These are phyloP conservation scores for Isabelozyma rhagii DNA, from an alignment of 805 yeast species.

Conservation along the genomic window DNA sequence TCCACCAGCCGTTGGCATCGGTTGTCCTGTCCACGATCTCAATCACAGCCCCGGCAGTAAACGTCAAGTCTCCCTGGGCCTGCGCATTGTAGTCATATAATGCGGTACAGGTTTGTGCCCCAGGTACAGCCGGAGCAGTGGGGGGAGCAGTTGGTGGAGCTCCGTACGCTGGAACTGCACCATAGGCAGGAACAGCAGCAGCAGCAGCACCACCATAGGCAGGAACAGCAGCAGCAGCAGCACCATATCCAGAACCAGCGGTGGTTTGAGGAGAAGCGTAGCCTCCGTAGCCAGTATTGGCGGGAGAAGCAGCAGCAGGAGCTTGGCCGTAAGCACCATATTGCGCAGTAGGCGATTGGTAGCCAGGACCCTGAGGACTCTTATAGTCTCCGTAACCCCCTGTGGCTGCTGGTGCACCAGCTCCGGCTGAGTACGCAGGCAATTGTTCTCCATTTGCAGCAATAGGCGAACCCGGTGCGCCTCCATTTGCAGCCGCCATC, in stretches of 20 bases:
- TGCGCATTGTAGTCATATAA: slow-evolving; percentile 89
- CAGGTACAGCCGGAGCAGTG: slow-evolving; percentile 29
- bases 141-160: slow-evolving; percentile 19
- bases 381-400: slow-evolving; percentile 6
- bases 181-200: slow-evolving; percentile 17
- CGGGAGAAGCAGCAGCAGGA: slow-evolving; percentile 11
- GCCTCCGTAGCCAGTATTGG: slow-evolving; percentile 13
- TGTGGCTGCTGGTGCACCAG: slow-evolving; percentile 2
- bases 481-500: slow-evolving; percentile 25
- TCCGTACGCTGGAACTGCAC: slow-evolving; percentile 25
- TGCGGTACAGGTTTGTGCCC: slow-evolving; percentile 74
- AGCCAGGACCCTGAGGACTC: slow-evolving; percentile 10
- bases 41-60: slow-evolving; percentile 84
- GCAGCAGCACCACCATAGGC: slow-evolving; percentile 2
- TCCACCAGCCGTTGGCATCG: slow-evolving; percentile 97
- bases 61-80: slow-evolving; percentile 85
- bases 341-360: slow-evolving; percentile 2
- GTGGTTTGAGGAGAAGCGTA: slow-evolving; percentile 3
- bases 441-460: slow-evolving; percentile 18
- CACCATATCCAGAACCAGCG: slow-evolving; percentile 11
- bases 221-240: slow-evolving; percentile 9
- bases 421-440: slow-evolving; percentile 37
- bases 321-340: slow-evolving; percentile 12
- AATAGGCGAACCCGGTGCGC: slow-evolving; percentile 13
- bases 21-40: slow-evolving; percentile 77